Evolutionary conservation across 2,329 filamentous ascomycete genomes (phyloP).

Genomic region (Ceratocystis papillata): DNA sequence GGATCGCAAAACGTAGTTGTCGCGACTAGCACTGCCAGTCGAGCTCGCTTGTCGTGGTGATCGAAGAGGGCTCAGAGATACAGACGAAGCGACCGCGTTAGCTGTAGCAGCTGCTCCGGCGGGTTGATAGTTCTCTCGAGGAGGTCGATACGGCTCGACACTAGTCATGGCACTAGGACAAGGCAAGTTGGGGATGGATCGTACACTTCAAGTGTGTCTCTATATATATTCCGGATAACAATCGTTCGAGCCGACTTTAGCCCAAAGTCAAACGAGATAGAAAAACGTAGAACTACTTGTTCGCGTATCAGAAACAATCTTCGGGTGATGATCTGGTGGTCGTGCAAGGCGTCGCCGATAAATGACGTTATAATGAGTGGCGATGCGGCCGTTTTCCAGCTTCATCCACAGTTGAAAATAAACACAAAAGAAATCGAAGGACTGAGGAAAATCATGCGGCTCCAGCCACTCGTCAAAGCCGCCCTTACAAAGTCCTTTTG

Average conservation of each 20-base stretch:
- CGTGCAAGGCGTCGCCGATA: neutral
- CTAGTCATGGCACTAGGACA: constrained; percentile 41
- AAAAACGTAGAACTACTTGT: neutral
- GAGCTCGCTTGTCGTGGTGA: constrained; percentile 15
- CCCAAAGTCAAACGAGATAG: neutral
- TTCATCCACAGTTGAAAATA: neutral
- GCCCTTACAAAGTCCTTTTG: neutral
- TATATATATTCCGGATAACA: neutral
- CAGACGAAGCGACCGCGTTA: constrained; percentile 13
- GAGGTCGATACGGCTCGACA: constrained; percentile 48
- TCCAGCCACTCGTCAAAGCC: neutral
- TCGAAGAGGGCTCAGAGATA: constrained; percentile 15
- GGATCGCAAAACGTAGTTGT: constrained; percentile 14
- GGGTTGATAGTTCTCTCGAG: constrained; percentile 48
- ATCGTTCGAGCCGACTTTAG: neutral
- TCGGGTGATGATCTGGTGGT: neutral
- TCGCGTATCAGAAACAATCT: neutral
- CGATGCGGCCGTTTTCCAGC: neutral
- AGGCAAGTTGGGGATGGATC: neutral
- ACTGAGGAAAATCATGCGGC: neutral
- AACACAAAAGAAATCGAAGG: neutral
- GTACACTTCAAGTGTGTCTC: neutral
- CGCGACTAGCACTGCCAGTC: neutral
- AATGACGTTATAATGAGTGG: neutral
- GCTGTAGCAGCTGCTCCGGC: constrained; percentile 31